Evolutionary conservation across 2,329 filamentous ascomycete genomes (phyloP), one percentile per base, ranked within the genome.

Genomic region (Penicillium corylophilum): DNA sequence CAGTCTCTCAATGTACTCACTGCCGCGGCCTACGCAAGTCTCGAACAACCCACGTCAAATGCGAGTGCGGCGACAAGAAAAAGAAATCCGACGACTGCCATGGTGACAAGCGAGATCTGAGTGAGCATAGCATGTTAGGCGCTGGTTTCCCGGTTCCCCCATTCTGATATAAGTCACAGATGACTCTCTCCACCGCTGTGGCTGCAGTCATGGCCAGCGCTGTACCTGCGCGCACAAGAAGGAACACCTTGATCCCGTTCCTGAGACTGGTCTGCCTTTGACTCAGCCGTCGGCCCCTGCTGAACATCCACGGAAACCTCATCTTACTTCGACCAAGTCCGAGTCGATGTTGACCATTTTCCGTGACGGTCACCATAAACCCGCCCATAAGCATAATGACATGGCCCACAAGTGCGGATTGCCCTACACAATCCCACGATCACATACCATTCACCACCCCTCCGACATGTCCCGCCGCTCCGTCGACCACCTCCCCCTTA

Each of bases 1-100:
- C 94, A 56, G 91, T 97, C 64, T 96, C 94, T 65, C 94, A 99
- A 86, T 99, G 94, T 77, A 84, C 90, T 63, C 94, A 99, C 77
- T 99, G 94, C 77, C 93, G 94, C 72, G 85, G 88, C 62, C 88
- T 95, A 81, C 92, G 94, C 78, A 97, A 97, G 82, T 93, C 90
- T 74, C 90, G 94, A 66, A 87, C 92, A 53, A 90, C 93, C 60
- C 94, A 97, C 75, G 84, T 94, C 69, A 95, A 94, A 75, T 99
- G 94, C 77, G 92, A 97, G 75, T 99, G 94, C 74, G 92, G 90
- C 71, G 90, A 95, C 75, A 96, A 96, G 82, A 73, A 75, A 75
- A 96, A 95, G 81, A 70, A 71, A 44, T 69, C 75, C 62, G 67
- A 67, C 55, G 69, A 71, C 53, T 63, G 65, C 58, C 62, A 70